Evolutionary conservation across 2,329 filamentous ascomycete genomes (phyloP), one percentile per base, ranked within the genome.

Genomic region (Scorias spongiosa): DNA sequence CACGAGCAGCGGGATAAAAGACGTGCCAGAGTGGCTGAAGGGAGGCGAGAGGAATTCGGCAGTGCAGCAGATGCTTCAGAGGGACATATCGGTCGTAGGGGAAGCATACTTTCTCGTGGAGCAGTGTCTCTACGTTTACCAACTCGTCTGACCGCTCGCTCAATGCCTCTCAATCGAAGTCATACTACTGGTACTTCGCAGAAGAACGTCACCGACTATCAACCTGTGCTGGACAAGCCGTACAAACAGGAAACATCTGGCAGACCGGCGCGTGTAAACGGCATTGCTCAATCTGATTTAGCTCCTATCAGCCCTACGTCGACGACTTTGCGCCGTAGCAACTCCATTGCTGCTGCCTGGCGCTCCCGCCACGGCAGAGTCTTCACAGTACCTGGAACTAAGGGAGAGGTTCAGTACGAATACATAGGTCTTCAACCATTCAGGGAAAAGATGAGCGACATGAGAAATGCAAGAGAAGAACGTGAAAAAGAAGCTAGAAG

Each of bases 351-450:
- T 12, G 12, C 11, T 12, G 32, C 32, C 32, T 36, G 32, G 32
- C 32, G 32, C 15, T 3, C 32, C 32, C 32, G 32, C 12, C 32
- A 48, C 5, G 42, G 43, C n/a, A 43, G 44, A 41, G 44, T 42
- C 17, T 44, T 42, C 15, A 39, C 38, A 20, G 41, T 47, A 15
- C 46, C 45, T 15, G 47, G 46, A 41, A 43, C 39, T 47, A 63
- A 67, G 14, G 57, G 69, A 30, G 65, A 68, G 20, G 61, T 75
- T 18, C 68, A 71, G 46, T 36, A 12, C 32, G 32, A 36, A 15
- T 68, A 75, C 43, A 65, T 72, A 37, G 68, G 69, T 9, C 53
- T 75, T 5, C 64, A 64, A 26, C 67, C 67, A 12, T 57, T 78
- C 39, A 68, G 67, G 39, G 65, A 67, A 37, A 66, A 64, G 42